Percentiles rank a stretch among this genome's conserved stretches.
Conservation (phyloP, 176 grass and related monocot species). For the Oryza meyeriana region DNA sequence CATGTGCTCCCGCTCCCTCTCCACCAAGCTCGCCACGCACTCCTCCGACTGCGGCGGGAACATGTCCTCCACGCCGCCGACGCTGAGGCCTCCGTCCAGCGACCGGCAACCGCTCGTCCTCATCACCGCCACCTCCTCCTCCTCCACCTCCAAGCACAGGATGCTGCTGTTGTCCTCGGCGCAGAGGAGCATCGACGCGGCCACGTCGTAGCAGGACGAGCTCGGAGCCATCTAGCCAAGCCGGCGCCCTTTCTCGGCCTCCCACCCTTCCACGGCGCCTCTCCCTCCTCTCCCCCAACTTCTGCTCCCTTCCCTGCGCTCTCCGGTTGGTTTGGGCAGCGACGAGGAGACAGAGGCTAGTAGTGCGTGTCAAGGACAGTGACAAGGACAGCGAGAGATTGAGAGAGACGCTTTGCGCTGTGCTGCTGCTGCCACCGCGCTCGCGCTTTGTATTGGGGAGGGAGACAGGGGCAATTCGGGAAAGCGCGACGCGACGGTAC, state of each 20-base stretch:
- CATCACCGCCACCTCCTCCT: conserved; percentile 14
- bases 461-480: conserved; percentile 34
- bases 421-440: conserved; percentile 2
- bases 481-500: conserved; percentile 30
- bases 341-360: conserved; percentile 8
- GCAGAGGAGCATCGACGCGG: conserved; percentile 77
- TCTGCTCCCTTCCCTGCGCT: neutral
- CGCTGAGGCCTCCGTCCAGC: conserved; percentile 29
- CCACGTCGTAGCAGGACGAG: conserved; percentile 49
- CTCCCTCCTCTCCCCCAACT: neutral
- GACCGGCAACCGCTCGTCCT: conserved; percentile 27
- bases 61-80: conserved; percentile 2
- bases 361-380: conserved; percentile 8
- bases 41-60: conserved; percentile 72
- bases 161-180: conserved; percentile 80
- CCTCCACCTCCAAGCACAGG: conserved; percentile 60
- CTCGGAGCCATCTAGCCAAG: conserved; percentile 50
- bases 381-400: neutral
- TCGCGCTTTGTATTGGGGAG: conserved; percentile 33
- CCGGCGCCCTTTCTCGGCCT: neutral
- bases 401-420: neutral
- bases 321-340: conserved; percentile 17
- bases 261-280: neutral
- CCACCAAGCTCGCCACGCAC: conserved; percentile 50
- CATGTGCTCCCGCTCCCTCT: conserved; percentile 60